Conservation (phyloP, 2,329 filamentous ascomycete genomes). For the Hypomyces perniciosus region DNA sequence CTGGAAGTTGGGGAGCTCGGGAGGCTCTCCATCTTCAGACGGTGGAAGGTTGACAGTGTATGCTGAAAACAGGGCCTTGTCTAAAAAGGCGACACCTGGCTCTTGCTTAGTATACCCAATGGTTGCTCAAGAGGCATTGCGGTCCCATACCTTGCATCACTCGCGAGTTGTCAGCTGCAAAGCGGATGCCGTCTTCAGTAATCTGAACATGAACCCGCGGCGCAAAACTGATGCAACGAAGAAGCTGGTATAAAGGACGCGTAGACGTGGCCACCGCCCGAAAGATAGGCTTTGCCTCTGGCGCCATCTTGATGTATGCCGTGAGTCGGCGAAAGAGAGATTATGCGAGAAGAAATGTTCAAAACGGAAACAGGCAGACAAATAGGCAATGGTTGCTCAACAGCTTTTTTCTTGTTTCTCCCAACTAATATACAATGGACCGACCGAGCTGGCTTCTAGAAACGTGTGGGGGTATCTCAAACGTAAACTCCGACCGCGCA, state of each 20-base stretch:
- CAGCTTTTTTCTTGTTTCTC: constrained; percentile 27
- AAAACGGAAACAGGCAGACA: background rate
- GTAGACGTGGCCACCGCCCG: constrained; percentile 73
- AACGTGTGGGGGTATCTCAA: constrained; percentile 51
- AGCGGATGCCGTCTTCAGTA: constrained; percentile 75
- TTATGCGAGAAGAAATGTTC: constrained; percentile 7
- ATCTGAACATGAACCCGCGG: constrained; percentile 63
- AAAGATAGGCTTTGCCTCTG: constrained; percentile 51
- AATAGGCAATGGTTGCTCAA: constrained; percentile 22
- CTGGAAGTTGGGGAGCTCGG: constrained; percentile 65
- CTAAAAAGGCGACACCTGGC: constrained; percentile 64
- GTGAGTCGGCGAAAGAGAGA: background rate
- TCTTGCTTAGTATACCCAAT: constrained; percentile 9
- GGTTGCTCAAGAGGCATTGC: background rate
- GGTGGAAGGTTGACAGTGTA: constrained; percentile 60
- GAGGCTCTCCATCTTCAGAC: constrained; percentile 31
- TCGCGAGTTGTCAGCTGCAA: constrained; percentile 80
- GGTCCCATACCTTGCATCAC: constrained; percentile 73
- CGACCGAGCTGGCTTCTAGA: constrained; percentile 22
- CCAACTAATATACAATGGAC: constrained; percentile 33
- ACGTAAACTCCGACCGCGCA: constrained; percentile 98
- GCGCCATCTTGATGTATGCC: constrained; percentile 20
- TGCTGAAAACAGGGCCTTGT: constrained; percentile 81
- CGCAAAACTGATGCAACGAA: constrained; percentile 54
- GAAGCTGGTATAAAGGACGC: constrained; percentile 62